These are phyloP conservation scores for Chaetomium sp. DNA, from an alignment of 2,329 filamentous ascomycete genomes.

Conservation along the genomic window DNA sequence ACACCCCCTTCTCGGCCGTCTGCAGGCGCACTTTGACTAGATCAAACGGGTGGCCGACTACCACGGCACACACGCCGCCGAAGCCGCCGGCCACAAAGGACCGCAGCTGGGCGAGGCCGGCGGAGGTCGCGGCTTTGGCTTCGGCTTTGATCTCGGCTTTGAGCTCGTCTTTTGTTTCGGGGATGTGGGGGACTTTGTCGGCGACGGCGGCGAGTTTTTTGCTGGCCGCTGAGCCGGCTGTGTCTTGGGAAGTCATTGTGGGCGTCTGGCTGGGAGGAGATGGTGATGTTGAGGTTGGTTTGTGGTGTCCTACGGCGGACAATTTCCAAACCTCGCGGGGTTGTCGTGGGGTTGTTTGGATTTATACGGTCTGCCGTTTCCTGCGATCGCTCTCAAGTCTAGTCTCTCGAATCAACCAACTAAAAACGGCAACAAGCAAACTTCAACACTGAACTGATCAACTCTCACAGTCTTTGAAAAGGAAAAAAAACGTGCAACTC, in stretches of 20 bases:
- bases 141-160: conserved; percentile 38
- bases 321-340: background rate
- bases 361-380: too few species aligned
- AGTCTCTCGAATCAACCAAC: too few species aligned
- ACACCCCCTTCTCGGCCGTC: conserved; percentile 90
- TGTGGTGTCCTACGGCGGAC: background rate
- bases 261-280: background rate
- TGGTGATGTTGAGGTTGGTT: background rate
- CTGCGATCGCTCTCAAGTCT: too few species aligned
- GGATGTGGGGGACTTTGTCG: conserved; percentile 37
- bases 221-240: conserved; percentile 30
- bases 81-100: conserved; percentile 87
- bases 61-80: conserved; percentile 85
- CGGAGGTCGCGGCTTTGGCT: conserved; percentile 33
- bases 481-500: too few species aligned
- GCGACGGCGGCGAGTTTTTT: conserved; percentile 32
- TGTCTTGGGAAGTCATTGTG: conserved; percentile 24
- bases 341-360: background rate
- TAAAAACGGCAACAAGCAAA: too few species aligned
- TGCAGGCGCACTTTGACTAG: conserved; percentile 96
- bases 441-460: too few species aligned
- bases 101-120: conserved; percentile 53
- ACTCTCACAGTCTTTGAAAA: too few species aligned
- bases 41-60: conserved; percentile 95
- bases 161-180: conserved; percentile 39